Evolutionary conservation across 176 grass and related monocot genomes (phyloP), one percentile per base, ranked within the genome.

Genomic region (Cenchrus americanus): DNA sequence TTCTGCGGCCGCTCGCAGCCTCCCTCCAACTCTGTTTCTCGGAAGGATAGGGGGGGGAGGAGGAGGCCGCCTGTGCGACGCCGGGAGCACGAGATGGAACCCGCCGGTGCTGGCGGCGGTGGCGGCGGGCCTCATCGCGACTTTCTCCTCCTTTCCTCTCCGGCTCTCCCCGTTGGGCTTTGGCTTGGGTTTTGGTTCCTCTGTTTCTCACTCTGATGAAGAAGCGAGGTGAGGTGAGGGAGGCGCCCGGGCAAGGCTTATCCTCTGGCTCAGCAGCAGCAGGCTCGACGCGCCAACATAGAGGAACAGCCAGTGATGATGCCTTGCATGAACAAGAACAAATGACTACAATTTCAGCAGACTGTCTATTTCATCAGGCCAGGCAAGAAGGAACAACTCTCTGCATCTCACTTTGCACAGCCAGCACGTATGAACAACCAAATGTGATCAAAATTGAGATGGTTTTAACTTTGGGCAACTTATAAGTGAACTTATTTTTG

Each of bases 41-140:
- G 49, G 64, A 18, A 66, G 30, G 4, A 43, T 17, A 50, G 62
- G 60, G 17, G 62, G 60, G 17, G 23, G 10, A 8, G 74, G 58
- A 14, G 47, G 71, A 19, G 73, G 57, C n/a, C 43, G 64, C 49
- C 60, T 52, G 87, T 51, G 52, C 66, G 85, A 52, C 71, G 49
- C 74, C 55, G 80, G 71, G 63, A 57, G 53, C 54, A 70, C 60
- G 70, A 47, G 80, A 62, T 62, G 84, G 76, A 83, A 41, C 21
- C 79, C 75, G 71, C 58, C 75, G 2, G 76, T 48, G 60, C 32
- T 62, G 13, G 81, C 52, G 72, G 60, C 43, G 13, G 76, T 67
- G 14, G 32, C 26, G 78, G 78, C 49, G 30, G 63, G 63, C 62
- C 63, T 80, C 78, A 80, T 80, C 78, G 48, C 18, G 46, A 1